Conservation (phyloP, 768 basidiomycete species). For the Amanita subjunquillea region DNA sequence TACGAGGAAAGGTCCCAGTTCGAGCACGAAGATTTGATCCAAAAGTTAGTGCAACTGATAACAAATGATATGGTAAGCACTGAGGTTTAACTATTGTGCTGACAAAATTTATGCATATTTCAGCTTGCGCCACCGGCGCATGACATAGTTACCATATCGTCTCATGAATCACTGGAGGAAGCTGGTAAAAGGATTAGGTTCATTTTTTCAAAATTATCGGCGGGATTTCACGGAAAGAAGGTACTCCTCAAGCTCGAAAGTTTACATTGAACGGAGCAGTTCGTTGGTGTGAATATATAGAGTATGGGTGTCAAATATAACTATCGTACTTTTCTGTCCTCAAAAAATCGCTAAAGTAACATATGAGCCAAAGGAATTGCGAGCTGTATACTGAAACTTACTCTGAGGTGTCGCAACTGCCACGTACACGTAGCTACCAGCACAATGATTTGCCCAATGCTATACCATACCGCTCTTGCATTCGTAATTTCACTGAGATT, state of each 20-base stretch:
- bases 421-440: slow-evolving; percentile 80
- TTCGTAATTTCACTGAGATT: slow-evolving; percentile 87
- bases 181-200: slow-evolving; percentile 36
- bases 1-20: slow-evolving; percentile 36
- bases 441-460: slow-evolving; percentile 75
- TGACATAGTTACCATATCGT: slow-evolving; percentile 49
- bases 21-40: slow-evolving; percentile 43
- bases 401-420: slow-evolving; percentile 90
- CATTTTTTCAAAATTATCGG: slow-evolving; percentile 30
- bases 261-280: slow-evolving; percentile 7
- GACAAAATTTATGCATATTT: not conserved
- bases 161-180: slow-evolving; percentile 24
- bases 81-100: not conserved
- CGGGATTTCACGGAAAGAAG: slow-evolving; percentile 31
- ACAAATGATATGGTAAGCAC: slow-evolving; percentile 37
- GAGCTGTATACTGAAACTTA: slow-evolving; percentile 21
- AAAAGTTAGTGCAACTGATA: slow-evolving; percentile 42
- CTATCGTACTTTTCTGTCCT: slow-evolving; percentile 66
- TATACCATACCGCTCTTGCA: slow-evolving; percentile 92
- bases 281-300: slow-evolving; percentile 5
- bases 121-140: slow-evolving; percentile 64
- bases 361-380: slow-evolving; percentile 1
- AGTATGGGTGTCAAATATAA: slow-evolving; percentile 1
- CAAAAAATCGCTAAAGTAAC: slow-evolving; percentile 61
- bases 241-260: slow-evolving; percentile 28